Evolutionary conservation across 805 yeast genomes (phyloP), one percentile per base, ranked within the genome.

Genomic region (Torulaspora franciscae): DNA sequence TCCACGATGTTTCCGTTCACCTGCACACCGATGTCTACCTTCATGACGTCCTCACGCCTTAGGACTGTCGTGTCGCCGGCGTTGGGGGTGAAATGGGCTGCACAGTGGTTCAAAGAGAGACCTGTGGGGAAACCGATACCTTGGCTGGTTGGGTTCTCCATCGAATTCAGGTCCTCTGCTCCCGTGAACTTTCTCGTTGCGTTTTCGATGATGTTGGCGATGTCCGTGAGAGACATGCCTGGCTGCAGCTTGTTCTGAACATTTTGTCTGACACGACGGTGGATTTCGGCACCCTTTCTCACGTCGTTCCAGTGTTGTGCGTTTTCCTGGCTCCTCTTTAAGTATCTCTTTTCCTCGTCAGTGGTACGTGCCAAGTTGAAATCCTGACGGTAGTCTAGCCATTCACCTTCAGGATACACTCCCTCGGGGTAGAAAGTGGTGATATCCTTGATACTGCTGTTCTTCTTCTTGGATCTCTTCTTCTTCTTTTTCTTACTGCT

Each of bases 71-170:
- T 87, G 65, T 93, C 99, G 9, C 96, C 96, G 4, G 91, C 83
- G 68, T 93, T 93, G 10, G 99, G 99, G 0, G 98, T 91, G 68
- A 89, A 93, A 65, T 93, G 99, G 0, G 99, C 99, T 22, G 99
- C 99, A 61, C 88, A 83, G 61, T 89, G 85, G 68, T 93, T 93
- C 52, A 91, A 67, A 1, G 96, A 87, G 32, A 93, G 76, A 47
- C 99, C 99, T n/a, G 97, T 89, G 40, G 99, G 99, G 75, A 93
- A 93, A 5, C 98, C 99, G 58, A 90, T 80, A 32, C 99, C 99
- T 13, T 88, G 93, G 22, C 69, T 65, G 38, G 62, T 61, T 13
- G 66, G 66, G 36, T 56, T 52, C 3, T 56, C 62, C 56, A 57
- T 57, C 49, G 76, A 73, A 25, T 77, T 74, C 34, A 80, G 74